Percentiles rank a stretch among this genome's conserved stretches.
Conservation (phyloP, 176 grass and related monocot species). For the Panicum miliaceum region DNA sequence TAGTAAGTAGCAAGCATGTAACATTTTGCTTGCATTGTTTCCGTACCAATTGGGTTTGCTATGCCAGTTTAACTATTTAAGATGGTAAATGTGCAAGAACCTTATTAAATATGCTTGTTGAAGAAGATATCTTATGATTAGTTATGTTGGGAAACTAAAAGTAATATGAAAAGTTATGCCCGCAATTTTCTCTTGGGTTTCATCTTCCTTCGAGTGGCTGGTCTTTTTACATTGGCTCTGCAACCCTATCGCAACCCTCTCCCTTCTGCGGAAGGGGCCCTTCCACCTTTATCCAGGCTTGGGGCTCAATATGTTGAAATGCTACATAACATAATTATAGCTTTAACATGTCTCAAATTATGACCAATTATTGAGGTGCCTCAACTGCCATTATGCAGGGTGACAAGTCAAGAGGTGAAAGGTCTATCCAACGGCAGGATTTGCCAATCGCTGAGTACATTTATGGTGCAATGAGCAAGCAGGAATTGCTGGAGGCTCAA, state of each 20-base stretch:
- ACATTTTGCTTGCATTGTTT: not conserved
- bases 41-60: not conserved
- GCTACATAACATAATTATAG: not conserved
- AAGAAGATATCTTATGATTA: constrained; percentile 22
- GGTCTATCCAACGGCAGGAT: constrained; percentile 48
- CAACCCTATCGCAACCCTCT: not conserved
- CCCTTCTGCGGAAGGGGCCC: not conserved
- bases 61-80: constrained; percentile 19
- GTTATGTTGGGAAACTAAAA: constrained; percentile 36
- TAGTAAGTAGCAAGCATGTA: constrained; percentile 29
- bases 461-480: constrained; percentile 68
- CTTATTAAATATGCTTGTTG: constrained; percentile 22
- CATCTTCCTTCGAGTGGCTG: not conserved
- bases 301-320: not conserved
- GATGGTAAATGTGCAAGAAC: constrained; percentile 13
- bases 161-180: not conserved
- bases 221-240: not conserved
- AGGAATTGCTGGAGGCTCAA: constrained; percentile 74
- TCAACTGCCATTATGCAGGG: constrained; percentile 56
- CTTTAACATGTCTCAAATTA: constrained; percentile 8
- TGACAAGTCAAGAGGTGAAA: constrained; percentile 54
- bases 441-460: constrained; percentile 65
- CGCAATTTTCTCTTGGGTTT: not conserved
- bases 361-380: constrained; percentile 1
- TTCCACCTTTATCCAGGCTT: not conserved